These are phyloP conservation scores for Trypanosomatidae sp. DNA, from an alignment of 208 protist species.

Conservation along the genomic window DNA sequence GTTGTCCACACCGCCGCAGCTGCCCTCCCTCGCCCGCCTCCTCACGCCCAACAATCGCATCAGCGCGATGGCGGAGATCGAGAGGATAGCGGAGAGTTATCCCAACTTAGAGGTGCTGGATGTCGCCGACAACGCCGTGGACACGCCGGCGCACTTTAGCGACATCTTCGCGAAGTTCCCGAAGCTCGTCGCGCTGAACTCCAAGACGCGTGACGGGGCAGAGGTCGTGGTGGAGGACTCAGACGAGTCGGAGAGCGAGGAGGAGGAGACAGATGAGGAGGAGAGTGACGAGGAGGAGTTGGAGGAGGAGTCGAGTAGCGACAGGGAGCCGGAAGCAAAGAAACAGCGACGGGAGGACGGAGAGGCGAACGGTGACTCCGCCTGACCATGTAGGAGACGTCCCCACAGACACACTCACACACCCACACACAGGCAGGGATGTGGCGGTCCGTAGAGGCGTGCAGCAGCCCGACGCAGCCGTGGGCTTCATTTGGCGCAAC, in stretches of 20 bases:
- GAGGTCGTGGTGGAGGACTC: slow-evolving; percentile 46
- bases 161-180: slow-evolving; percentile 58
- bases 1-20: slow-evolving; percentile 14
- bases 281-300: neutral
- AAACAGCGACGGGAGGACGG: slow-evolving; percentile 20
- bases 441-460: too few species aligned
- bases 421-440: too few species aligned
- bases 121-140: slow-evolving; percentile 52
- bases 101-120: slow-evolving; percentile 69
- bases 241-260: slow-evolving; percentile 30
- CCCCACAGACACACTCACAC: too few species aligned
- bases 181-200: slow-evolving; percentile 52
- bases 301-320: slow-evolving; percentile 6
- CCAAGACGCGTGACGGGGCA: slow-evolving; percentile 37
- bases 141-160: slow-evolving; percentile 38
- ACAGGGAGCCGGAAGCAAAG: slow-evolving; percentile 24
- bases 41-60: slow-evolving; percentile 77
- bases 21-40: slow-evolving; percentile 40
- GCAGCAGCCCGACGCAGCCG: too few species aligned
- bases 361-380: neutral
- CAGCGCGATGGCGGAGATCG: slow-evolving; percentile 43
- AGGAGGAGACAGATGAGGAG: slow-evolving; percentile 21
- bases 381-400: too few species aligned
- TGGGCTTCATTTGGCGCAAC: too few species aligned
- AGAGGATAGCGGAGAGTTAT: slow-evolving; percentile 46